Base-by-base conservation (phyloP, 192 early-diverging fungal species). In the Umbelopsis ramanniana region DNA sequence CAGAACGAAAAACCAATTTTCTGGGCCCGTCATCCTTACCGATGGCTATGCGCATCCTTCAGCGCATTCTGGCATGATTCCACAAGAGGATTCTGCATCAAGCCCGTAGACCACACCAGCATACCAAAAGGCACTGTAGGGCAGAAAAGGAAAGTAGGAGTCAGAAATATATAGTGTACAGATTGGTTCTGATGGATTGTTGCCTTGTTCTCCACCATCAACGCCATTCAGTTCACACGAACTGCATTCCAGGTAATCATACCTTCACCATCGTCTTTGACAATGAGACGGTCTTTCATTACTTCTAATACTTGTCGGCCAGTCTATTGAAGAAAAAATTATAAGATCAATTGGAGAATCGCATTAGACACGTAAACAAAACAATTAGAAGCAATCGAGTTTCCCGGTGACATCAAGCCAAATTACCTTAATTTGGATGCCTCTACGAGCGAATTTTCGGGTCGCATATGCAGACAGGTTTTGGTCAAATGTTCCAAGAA, bases 21-120 rank as follows among this genome's bases (percentile, higher is more conserved):
- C 7, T n/a, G 22, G 23, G 6, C 23, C 53, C 22, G 2, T 29
- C 29, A 29, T 8, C 9, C 23, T 54, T 54, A 81, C 79, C 79
- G 46, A 45, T 77, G 79, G 68, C 72, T 71, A 7, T 46, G 33
- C 14, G n/a, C 40, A 22, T 81, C 75, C 22, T 77, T 81, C 15
- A 70, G 79, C 50, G 78, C 79, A 67, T 67, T 70, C 15, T 78
- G 79, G 70, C 88, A 81, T 35, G 77, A 87, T 52, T 80, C 87
- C 33, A 86, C 86, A 71, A 89, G 76, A 54, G 86, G 81, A 45
- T 84, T 86, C 35, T 87, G 84, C 33, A 85, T 89, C 52, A 93
- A 75, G 1, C 95, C 95, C 21, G 93, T 92, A 0, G 92, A 85
- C 92, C 92, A 92, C 19, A 93, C 87, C 4, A 92, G 78, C 67